Evolutionary conservation across 306 rosid species (phyloP).

Genomic region (Quercus agrifolia): DNA sequence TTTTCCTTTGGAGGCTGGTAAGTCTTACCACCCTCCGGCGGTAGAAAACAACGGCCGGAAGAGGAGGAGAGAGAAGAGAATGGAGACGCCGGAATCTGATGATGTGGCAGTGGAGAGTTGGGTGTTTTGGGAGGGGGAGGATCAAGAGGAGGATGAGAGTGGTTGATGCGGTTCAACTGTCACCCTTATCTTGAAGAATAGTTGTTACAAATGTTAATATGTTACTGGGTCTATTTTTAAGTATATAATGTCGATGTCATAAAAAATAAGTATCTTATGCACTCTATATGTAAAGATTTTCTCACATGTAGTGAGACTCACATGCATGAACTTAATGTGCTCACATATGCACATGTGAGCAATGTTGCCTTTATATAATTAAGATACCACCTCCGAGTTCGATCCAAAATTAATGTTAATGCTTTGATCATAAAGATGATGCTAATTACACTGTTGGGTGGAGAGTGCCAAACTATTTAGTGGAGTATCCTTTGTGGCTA

Average conservation of each 20-base stretch:
- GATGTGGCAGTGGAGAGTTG: constrained; percentile 10
- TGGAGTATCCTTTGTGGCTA: no score
- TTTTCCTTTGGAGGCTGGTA: constrained; percentile 72
- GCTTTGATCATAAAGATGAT: no score
- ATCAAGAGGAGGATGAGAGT: background rate
- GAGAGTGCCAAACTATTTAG: no score
- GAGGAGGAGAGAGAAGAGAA: constrained; percentile 34
- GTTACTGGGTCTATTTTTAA: background rate
- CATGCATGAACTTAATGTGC: no score
- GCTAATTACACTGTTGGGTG: no score
- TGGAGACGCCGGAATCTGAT: constrained; percentile 3
- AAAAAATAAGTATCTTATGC: no score
- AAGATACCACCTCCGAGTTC: no score
- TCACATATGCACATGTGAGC: no score
- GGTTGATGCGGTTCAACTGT: background rate
- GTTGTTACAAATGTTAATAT: background rate
- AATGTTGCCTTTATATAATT: no score
- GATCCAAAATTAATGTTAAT: no score
- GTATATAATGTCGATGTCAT: background rate
- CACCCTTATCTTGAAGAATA: background rate
- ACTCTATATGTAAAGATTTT: no score
- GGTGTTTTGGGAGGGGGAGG: constrained; percentile 10
- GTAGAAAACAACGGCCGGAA: constrained; percentile 33
- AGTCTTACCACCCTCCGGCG: constrained; percentile 21
- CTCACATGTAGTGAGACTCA: no score